Base-by-base conservation (phyloP, 352 stramenopile genomes). In the Phytophthora tentaculata region DNA sequence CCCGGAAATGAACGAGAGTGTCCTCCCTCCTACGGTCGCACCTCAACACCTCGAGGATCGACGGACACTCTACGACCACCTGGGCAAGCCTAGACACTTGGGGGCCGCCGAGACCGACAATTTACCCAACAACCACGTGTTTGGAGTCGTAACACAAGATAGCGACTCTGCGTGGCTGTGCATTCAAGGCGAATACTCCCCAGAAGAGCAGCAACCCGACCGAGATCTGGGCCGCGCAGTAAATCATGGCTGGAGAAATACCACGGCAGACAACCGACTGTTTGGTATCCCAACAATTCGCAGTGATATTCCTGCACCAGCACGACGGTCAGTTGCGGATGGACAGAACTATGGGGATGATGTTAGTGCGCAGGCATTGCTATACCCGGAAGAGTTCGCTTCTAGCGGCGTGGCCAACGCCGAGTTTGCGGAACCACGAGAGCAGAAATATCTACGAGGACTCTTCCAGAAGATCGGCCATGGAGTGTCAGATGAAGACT, bases 341-440 rank as follows among this genome's bases (percentile, higher is more conserved):
- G 77, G 67, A 32, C 90, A 97, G 64, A 98, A 98, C 66, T 97
- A 97, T 64, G 91, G 91, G 48, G 90, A 97, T 57, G 90, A 97
- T 69, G 73, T 80, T 22, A 83, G 69, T 56, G 88, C 83, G 41
- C 81, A 92, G 37, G 81, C 92, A 48, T 77, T 98, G 52, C 63
- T 98, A 32, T 94, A 97, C 61, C 90, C 91, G 0, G 83, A 92
- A 29, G 66, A 91, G 59, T 96, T 97, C 69, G 79, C 87, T 16
- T 84, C 79, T 9, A 81, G 89, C 51, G 90, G 90, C 26, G 79
- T 97, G 28, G 65, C 82, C 43, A 91, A 98, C 58, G 77, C 80
- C 28, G 91, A 97, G 76, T 97, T 97, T 57, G 67, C 75, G 19
- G 77, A 90, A 52, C 78, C 83, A 14, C 72, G 87, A 13, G 73